These are phyloP conservation scores for Solanum sejunctum DNA, from an alignment of 257 asterid genomes.

Conservation along the genomic window DNA sequence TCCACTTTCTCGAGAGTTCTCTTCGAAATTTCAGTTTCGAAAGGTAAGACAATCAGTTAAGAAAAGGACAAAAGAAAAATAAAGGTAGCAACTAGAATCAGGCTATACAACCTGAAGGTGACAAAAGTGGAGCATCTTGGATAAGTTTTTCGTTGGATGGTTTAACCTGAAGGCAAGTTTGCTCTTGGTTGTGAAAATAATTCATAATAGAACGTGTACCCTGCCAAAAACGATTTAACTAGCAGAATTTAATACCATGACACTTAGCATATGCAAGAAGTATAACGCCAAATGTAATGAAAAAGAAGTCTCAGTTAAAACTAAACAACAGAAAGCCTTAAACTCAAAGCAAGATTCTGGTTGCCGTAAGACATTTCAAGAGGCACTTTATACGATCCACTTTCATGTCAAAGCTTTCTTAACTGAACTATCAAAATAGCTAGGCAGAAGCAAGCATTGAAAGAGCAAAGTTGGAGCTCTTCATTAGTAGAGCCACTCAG, in stretches of 20 bases:
- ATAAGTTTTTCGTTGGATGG: slow-evolving; percentile 22
- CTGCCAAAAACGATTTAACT: slow-evolving; percentile 36
- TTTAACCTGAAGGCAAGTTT: slow-evolving; percentile 12
- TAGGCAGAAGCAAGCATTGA: neutral
- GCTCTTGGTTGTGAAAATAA: slow-evolving; percentile 49
- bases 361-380: neutral
- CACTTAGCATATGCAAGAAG: neutral
- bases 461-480: neutral
- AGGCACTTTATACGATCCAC: neutral
- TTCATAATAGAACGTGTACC: slow-evolving; percentile 77
- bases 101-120: slow-evolving; percentile 41
- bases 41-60: slow-evolving; percentile 6
- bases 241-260: slow-evolving; percentile 1
- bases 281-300: neutral
- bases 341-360: neutral
- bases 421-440: neutral
- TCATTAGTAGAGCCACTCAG: neutral
- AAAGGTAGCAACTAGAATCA: slow-evolving; percentile 7
- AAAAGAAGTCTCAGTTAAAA: neutral
- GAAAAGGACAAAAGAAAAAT: neutral
- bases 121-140: slow-evolving; percentile 23
- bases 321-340: neutral
- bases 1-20: slow-evolving; percentile 18
- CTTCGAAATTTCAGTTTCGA: neutral
- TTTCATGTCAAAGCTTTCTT: neutral